These are phyloP conservation scores for Rosa rugosa DNA, from an alignment of 306 rosid species.

Conservation along the genomic window DNA sequence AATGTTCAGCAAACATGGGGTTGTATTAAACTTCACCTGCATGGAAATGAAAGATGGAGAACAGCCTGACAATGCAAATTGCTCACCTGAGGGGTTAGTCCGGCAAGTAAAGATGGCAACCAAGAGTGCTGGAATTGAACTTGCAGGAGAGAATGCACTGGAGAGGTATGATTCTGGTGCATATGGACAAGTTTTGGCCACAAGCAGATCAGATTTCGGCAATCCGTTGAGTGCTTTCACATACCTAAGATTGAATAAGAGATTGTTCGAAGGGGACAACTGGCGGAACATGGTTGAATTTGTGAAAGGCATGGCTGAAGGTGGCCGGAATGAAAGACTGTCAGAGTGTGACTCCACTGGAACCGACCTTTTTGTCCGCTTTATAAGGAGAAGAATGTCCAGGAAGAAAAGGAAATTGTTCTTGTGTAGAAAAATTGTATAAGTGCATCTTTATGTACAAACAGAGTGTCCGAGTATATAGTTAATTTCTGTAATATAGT, in stretches of 20 bases:
- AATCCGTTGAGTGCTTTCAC: constrained; percentile 75
- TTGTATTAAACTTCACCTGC: constrained; percentile 81
- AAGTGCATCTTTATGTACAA: constrained; percentile 21
- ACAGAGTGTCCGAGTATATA: constrained; percentile 13
- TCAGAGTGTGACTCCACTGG: constrained; percentile 48
- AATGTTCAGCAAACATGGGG: constrained; percentile 64
- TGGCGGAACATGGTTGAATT: constrained; percentile 79
- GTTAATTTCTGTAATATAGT: constrained; percentile 11
- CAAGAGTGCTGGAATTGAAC: constrained; percentile 54
- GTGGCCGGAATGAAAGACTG: constrained; percentile 50
- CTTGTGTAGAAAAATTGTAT: constrained; percentile 38
- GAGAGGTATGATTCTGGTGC: constrained; percentile 82
- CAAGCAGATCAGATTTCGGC: constrained; percentile 69
- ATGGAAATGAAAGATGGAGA: constrained; percentile 89
- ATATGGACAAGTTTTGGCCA: constrained; percentile 61
- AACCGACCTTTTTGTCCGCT: constrained; percentile 66
- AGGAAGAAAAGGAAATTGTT: constrained; percentile 44
- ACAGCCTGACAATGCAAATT: constrained; percentile 61
- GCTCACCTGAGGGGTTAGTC: constrained; percentile 90
- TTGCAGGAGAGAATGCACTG: constrained; percentile 93
- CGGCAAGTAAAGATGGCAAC: constrained; percentile 71
- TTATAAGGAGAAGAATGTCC: constrained; percentile 40
- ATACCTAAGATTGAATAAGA: constrained; percentile 80
- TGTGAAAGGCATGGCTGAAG: constrained; percentile 67
- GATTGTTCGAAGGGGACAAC: constrained; percentile 65